phyloP scores from a whole-genome alignment of 306 rosid genomes.

The barrel medic (Medicago truncatula) region MtrunA17r5.0-ANR NC_053042.1:39215501-39216000 shows the following conservation, averaged over 20 bases:
- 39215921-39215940: too few relatives aligned
- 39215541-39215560: conserved; percentile 46
- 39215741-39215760: neutral
- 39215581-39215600: conserved; percentile 41
- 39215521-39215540: neutral
- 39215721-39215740: conserved; percentile 44
- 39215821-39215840: too few relatives aligned
- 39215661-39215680: neutral
- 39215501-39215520: conserved; percentile 44
- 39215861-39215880: neutral
- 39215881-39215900: too few relatives aligned
- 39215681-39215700: conserved; percentile 39
- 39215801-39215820: conserved; percentile 25
- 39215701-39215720: conserved; percentile 24
- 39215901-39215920: too few relatives aligned
- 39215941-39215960: too few relatives aligned
- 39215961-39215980: too few relatives aligned
- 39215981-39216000: too few relatives aligned
- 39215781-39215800: conserved; percentile 41
- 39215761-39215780: conserved; percentile 35
- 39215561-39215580: conserved; percentile 42
- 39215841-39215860: too few relatives aligned
- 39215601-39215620: neutral
- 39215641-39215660: neutral
- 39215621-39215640: neutral